Conservation (phyloP, 2,329 filamentous ascomycete species). For the Parasarocladium wereldwijsianum region DNA sequence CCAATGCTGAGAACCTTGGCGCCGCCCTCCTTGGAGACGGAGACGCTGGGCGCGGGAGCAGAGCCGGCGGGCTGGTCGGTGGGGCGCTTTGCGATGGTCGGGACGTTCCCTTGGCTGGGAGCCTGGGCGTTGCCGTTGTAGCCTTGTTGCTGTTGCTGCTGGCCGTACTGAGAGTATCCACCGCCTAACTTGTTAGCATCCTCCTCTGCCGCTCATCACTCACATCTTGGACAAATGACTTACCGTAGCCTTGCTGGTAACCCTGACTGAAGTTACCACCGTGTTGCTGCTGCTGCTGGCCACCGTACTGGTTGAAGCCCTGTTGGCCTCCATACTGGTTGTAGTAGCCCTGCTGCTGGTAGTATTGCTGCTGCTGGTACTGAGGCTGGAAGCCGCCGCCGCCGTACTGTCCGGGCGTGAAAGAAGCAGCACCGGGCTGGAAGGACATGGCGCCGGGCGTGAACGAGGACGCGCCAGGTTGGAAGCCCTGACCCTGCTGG, state of each 20-base stretch:
- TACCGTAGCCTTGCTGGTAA: slow-evolving; percentile 32
- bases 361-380: slow-evolving; percentile 35
- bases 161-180: slow-evolving; percentile 38
- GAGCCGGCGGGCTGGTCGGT: slow-evolving; percentile 26
- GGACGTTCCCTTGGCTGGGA: slow-evolving; percentile 6
- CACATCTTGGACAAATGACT: too few relatives aligned
- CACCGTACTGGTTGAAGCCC: slow-evolving; percentile 24
- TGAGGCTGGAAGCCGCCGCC: slow-evolving; percentile 36
- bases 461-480: slow-evolving; percentile 46
- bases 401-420: slow-evolving; percentile 60
- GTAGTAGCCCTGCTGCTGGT: slow-evolving; percentile 41
- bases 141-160: slow-evolving; percentile 32
- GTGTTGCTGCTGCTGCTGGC: slow-evolving; percentile 32
- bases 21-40: slow-evolving; percentile 32
- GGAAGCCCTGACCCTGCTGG: slow-evolving; percentile 31
- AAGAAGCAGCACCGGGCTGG: slow-evolving; percentile 50
- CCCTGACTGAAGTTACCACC: slow-evolving; percentile 34
- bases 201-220: too few relatives aligned
- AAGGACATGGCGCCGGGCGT: slow-evolving; percentile 55
- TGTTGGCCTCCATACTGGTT: slow-evolving; percentile 35
- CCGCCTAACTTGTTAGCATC: slow-evolving; percentile 21
- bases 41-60: slow-evolving; percentile 34
- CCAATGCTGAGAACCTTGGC: slow-evolving; percentile 59
- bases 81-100: slow-evolving; percentile 24
- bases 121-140: slow-evolving; percentile 14